Percentiles rank a stretch among this genome's conserved stretches.
Evolutionary conservation across 108 stramenopile species (phyloP).

Genomic region (Epipyxis sp.): DNA sequence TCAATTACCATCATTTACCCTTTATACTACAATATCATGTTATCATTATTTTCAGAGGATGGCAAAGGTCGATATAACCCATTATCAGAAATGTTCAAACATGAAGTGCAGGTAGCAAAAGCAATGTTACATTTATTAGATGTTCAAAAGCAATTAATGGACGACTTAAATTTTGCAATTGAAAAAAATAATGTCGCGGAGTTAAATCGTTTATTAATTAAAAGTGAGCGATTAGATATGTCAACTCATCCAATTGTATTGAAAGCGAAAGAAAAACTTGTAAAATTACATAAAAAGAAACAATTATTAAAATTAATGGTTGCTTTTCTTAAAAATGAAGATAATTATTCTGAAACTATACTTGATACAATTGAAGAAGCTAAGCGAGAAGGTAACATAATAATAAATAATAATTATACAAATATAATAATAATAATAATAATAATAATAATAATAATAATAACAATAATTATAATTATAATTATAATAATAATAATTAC

Average conservation of each 20-base stretch:
- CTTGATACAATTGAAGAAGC: slow-evolving; percentile 20
- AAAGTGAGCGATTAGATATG: slow-evolving; percentile 13
- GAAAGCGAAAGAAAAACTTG: not conserved
- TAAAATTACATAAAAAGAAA: not conserved
- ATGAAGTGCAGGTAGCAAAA: slow-evolving; percentile 27
- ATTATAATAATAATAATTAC: too few relatives aligned
- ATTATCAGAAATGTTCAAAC: slow-evolving; percentile 2
- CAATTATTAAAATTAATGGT: slow-evolving; percentile 3
- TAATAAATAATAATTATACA: too few relatives aligned
- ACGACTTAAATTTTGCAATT: slow-evolving; percentile 1
- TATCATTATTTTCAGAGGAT: too few relatives aligned
- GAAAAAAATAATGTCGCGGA: not conserved
- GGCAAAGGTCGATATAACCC: too few relatives aligned
- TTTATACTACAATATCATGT: too few relatives aligned
- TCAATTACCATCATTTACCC: too few relatives aligned
- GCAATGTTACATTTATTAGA: slow-evolving; percentile 19
- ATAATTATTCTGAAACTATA: not conserved
- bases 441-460: too few relatives aligned
- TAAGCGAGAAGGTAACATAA: too few relatives aligned
- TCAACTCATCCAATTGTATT: not conserved
- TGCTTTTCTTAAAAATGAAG: slow-evolving; percentile 9
- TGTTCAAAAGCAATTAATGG: slow-evolving; percentile 5
- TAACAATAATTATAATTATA: too few relatives aligned
- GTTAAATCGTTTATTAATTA: slow-evolving; percentile 17
- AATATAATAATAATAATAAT: too few relatives aligned